Base-by-base conservation (phyloP, 1,139 yeast genomes). In the Scheffersomyces stambukii region DNA sequence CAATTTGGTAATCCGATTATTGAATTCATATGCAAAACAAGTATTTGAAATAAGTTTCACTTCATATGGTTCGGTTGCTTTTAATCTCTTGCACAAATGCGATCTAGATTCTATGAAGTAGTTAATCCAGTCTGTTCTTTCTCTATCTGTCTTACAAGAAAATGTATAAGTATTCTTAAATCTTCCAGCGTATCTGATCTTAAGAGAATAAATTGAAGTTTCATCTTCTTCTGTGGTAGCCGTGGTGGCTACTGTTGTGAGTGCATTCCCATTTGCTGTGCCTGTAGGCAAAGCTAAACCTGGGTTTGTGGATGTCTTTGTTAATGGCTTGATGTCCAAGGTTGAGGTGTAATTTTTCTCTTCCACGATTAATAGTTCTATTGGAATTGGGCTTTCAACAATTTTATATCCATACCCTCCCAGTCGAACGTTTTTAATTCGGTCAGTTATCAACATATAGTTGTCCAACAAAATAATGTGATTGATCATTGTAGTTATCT, bases 381-480 rank as follows among this genome's bases (percentile, higher is more conserved):
- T 60, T 0, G 83, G 81, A 7, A 78, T 74, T 1, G 85, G 83
- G 18, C 63, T 62, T 41, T 78, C 85, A 4, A 62, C 48, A 0
- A 78, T 68, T 39, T 66, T 69, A 37, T 55, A 68, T 54, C 41
- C 36, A 36, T 46, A 41, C 31, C 47, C 45, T 8, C 52, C 50
- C 11, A 42, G 33, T 24, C 50, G 50, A 21, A 42, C 53, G 12
- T 47, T 51, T 29, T 57, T 57, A 1, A 54, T 40, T 21, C 52
- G 42, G 25, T 84, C 93, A 2, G 91, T 77, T 6, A 86, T 67
- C 14, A 86, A 57, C 25, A 86, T 54, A 43, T 67, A 84, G 45
- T 86, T 83, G 48, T 86, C 95, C 31, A 86, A 58, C 21, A 85
- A 55, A 15, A 85, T 75, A 20, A 83, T 45, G 43, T 77, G 82